Evolutionary conservation across 2,329 filamentous ascomycete genomes (phyloP), one percentile per base, ranked within the genome.

Genomic region (Talaromyces atroroseus): DNA sequence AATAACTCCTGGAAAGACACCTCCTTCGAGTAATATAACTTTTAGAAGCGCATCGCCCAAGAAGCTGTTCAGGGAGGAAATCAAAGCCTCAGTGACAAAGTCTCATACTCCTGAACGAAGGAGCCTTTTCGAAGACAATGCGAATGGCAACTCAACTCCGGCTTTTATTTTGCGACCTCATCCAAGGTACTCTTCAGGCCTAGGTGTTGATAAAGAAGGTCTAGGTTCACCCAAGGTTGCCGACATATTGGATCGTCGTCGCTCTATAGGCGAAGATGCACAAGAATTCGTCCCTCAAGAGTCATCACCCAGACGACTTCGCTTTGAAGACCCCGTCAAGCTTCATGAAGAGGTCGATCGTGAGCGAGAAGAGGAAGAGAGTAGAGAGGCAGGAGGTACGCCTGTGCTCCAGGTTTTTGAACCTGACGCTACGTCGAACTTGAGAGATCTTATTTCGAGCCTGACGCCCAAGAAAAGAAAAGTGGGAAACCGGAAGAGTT

Each of bases 371-470:
- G 78, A 82, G 54, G 85, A 88, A 59, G 79, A 84, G 60, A 80
- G 80, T 29, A 80, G 79, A 54, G 85, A 88, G 65, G 82, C 81
- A 64, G 76, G 78, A 10, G 78, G 80, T n/a, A 78, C 74, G 8
- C 59, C 59, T 1, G 58, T 59, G 2, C 49, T 54, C 8, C 76
- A 79, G 32, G 80, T 82, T 62, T 76, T 74, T 5, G 82, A 85
- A 34, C 80, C 78, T 48, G 86, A 89, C 60, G 78, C 76, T 2
- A 88, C 87, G 0, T 71, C 85, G 36, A 89, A 84, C 60, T 73
- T 92, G 45, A 87, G 83, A 60, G 87, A 90, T 61, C 86, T 90
- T 82, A 92, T 92, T 59, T 81, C 87, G 59, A 88, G 83, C 56
- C 77, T 92, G 60, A 90, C 87, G 23, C 89, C 89, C 0, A 89